A percentile compares a stretch with the other conserved stretches of the same genome.
phyloP scores from a whole-genome alignment of 2,329 filamentous ascomycete genomes.

The Celoporthe dispersa region DNA sequence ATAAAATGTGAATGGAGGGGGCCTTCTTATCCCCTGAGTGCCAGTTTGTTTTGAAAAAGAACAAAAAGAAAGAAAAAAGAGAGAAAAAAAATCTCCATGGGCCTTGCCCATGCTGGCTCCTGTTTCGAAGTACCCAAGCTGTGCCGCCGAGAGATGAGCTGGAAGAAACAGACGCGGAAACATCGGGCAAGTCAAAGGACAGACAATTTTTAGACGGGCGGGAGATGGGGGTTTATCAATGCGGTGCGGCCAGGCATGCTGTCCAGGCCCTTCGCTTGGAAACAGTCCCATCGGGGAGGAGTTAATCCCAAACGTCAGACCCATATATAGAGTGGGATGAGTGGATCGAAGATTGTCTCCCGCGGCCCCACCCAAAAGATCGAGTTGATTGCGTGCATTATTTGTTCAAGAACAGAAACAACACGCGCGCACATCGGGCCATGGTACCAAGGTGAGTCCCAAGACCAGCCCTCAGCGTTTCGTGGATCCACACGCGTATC shows the following conservation, averaged over 20 bases:
- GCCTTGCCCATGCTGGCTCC: slow-evolving; percentile 2
- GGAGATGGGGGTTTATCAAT: slow-evolving; percentile 13
- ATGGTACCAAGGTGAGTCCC: not conserved
- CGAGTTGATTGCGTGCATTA: not conserved
- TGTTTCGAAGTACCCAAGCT: slow-evolving; percentile 13
- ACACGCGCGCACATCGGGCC: not conserved
- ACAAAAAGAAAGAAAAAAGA: not conserved
- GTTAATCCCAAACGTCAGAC: slow-evolving; percentile 26
- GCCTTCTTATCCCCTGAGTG: not conserved
- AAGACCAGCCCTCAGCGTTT: slow-evolving; percentile 21
- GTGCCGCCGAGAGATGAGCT: not conserved
- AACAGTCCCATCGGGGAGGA: slow-evolving; percentile 14
- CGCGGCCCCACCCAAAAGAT: slow-evolving; percentile 9
- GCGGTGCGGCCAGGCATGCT: not conserved
- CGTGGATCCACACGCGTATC: slow-evolving; percentile 23
- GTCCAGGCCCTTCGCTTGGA: slow-evolving; percentile 9
- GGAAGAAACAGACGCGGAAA: slow-evolving; percentile 14
- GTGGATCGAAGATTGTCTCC: slow-evolving; percentile 13
- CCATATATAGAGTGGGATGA: not conserved
- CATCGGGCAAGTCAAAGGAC: slow-evolving; percentile 14
- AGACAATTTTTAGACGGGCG: slow-evolving; percentile 14
- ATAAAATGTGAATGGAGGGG: not conserved
- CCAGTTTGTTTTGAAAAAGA: not conserved
- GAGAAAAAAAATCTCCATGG: not conserved
- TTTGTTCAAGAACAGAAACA: not conserved